These are phyloP conservation scores for Neurospora sp. DNA, from an alignment of 2,329 filamentous ascomycete genomes.

Conservation along the genomic window DNA sequence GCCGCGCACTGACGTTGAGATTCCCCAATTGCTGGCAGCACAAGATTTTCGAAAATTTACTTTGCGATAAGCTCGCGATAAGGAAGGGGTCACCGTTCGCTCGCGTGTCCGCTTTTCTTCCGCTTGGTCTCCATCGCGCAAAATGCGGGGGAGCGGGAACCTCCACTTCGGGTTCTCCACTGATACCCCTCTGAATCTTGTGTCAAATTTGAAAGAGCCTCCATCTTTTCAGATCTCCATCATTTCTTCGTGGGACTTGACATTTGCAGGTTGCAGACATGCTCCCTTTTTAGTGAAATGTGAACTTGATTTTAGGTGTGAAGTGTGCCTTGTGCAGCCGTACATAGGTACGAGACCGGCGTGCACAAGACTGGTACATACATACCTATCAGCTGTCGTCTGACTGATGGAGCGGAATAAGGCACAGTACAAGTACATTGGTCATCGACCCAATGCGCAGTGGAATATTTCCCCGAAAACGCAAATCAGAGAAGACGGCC, in stretches of 20 bases:
- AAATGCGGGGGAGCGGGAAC: background rate
- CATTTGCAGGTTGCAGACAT: background rate
- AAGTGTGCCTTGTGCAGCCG: background rate
- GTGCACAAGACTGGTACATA: background rate
- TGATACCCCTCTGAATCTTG: background rate
- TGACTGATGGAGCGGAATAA: background rate
- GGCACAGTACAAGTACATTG: background rate
- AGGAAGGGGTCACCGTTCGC: background rate
- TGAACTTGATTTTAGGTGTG: background rate
- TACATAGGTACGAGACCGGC: background rate
- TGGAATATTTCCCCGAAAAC: background rate
- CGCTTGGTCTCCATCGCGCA: background rate
- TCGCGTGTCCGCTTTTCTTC: background rate
- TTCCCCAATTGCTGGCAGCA: background rate
- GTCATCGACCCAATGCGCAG: background rate
- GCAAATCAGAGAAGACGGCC: background rate
- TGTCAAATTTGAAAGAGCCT: background rate
- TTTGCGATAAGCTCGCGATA: slow-evolving; percentile 13
- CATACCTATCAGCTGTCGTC: background rate
- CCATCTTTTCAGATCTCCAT: background rate
- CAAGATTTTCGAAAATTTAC: slow-evolving; percentile 11
- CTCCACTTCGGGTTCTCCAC: background rate
- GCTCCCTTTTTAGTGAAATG: background rate
- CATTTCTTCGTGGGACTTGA: background rate
- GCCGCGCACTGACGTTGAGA: background rate